Base-by-base conservation (phyloP, 2,329 filamentous ascomycete species). In the Colletotrichum abscissum region DNA sequence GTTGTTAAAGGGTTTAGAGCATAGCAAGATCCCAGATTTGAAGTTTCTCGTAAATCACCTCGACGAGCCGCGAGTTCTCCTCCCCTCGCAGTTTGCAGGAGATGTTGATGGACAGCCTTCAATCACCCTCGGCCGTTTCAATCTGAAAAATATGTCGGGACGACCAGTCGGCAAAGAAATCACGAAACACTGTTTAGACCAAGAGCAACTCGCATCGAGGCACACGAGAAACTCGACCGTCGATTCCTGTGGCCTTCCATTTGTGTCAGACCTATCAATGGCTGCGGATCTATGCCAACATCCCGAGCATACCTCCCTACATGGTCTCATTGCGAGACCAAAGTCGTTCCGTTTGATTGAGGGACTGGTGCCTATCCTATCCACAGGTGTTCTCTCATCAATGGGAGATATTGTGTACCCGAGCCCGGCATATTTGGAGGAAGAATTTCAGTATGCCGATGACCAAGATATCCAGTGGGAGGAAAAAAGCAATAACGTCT, bases 341-440 rank as follows among this genome's bases (percentile, higher is more conserved):
- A 78, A 82, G 2, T 84, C 85, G 0, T 82, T 88, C n/a, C 77
- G 75, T 0, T 74, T 86, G 0, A 81, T 86, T 0, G 75, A 85
- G 38, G 83, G 81, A 0, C 35, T 81, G 1, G 81, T 88, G 0
- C 88, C 88, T 0, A 78, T 90, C 0, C 79, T 90, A 0, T 86
- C 87, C 1, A 84, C 82, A 0, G 86, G 84, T 1, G 76, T 82
- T 0, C 81, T 80, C 0, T 86, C 86, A 0, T 85, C 86, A 0
- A 87, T 89, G 82, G 82, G 82, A 22, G 88, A 90, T 55, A 84
- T 91, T 0, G 72, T 90, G 4, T 85, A 86, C 28, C 89, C 89
- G 0, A 86, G 86, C 57, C 83, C 88, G 0, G 84, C 85, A 1
- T 90, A 90, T 72, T 76, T 83, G n/a, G 80, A 84, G 71, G 19